Conservation (phyloP, 768 basidiomycete genomes). For the Paxillus involutus region DNA sequence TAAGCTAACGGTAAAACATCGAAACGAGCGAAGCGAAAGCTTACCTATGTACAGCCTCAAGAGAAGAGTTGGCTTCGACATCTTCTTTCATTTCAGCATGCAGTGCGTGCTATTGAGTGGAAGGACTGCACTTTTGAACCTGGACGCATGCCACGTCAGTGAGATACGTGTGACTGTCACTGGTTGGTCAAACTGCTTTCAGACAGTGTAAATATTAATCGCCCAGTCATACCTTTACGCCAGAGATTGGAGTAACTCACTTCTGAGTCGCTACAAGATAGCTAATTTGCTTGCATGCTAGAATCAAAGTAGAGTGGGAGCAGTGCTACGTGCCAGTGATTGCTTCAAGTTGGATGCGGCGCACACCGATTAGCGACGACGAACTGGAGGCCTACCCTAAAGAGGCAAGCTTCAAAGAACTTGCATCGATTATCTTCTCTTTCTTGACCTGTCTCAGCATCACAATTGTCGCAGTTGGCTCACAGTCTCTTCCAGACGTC, state of each 20-base stretch:
- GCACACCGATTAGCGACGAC: conserved; percentile 12
- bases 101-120: not conserved
- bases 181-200: no score
- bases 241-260: no score
- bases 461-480: not conserved
- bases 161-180: no score
- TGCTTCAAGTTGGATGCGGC: not conserved
- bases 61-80: not conserved
- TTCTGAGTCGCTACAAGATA: no score
- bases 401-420: conserved; percentile 12
- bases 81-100: not conserved
- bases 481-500: conserved; percentile 9
- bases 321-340: no score
- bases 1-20: no score
- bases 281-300: no score
- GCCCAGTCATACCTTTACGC: not conserved
- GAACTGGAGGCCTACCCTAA: conserved; percentile 31
- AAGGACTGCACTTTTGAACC: no score
- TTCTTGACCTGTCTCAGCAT: conserved; percentile 23
- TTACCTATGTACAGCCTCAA: not conserved
- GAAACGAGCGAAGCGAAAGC: not conserved
- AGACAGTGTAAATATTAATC: no score
- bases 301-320: no score
- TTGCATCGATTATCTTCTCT: conserved; percentile 17
- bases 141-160: no score